Percentiles rank a stretch among this genome's conserved stretches.
phyloP scores from a whole-genome alignment of 306 rosid species.

The Sophora flavescens region DNA sequence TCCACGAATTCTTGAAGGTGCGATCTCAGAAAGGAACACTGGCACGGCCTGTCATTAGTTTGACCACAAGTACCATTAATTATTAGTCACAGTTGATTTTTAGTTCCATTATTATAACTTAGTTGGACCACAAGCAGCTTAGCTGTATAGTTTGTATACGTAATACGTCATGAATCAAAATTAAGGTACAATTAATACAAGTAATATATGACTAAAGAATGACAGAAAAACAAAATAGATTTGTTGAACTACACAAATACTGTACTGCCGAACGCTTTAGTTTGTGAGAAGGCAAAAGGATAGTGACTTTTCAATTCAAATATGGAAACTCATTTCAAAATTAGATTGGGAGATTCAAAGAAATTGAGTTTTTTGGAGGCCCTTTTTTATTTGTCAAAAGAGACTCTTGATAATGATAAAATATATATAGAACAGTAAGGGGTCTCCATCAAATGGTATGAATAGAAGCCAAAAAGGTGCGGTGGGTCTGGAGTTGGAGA shows the following conservation, averaged over 20 bases:
- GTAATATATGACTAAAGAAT: background rate
- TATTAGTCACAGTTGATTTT: slow-evolving; percentile 2
- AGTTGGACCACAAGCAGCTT: background rate
- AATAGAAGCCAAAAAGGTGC: slow-evolving; percentile 16
- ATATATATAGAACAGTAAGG: background rate
- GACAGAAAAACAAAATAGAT: slow-evolving; percentile 29
- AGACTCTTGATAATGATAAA: slow-evolving; percentile 7
- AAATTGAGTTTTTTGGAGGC: slow-evolving; percentile 13
- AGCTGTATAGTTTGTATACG: background rate
- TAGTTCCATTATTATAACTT: background rate
- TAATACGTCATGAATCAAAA: slow-evolving; percentile 36
- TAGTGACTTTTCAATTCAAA: slow-evolving; percentile 35
- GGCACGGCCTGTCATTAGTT: slow-evolving; percentile 83
- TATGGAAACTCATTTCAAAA: slow-evolving; percentile 10
- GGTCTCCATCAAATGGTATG: slow-evolving; percentile 36
- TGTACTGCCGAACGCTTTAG: background rate
- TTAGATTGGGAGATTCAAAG: slow-evolving; percentile 25
- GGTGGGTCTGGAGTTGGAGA: background rate
- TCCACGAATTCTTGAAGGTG: slow-evolving; percentile 97
- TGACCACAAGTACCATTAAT: background rate
- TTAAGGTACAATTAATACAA: slow-evolving; percentile 11
- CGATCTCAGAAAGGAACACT: slow-evolving; percentile 89
- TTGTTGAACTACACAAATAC: background rate
- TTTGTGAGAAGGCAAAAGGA: slow-evolving; percentile 3
- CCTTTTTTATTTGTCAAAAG: slow-evolving; percentile 42